Conservation (phyloP, 2,329 filamentous ascomycete genomes). For the Cladosporium phlei region DNA sequence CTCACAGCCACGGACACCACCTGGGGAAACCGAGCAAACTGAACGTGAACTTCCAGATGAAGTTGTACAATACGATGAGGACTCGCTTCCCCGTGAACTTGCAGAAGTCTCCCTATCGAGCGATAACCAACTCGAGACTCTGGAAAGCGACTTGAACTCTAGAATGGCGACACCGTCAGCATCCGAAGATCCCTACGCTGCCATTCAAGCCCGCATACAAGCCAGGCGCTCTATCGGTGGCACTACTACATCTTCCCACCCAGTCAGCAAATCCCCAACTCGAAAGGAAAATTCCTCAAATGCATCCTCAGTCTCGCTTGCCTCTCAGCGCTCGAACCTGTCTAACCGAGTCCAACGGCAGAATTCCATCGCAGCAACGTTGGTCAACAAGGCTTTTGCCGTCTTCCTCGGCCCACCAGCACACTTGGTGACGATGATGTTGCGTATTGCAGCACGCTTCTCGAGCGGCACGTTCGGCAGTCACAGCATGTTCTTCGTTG, state of each 20-base stretch:
- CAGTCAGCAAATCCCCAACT: conserved; percentile 34
- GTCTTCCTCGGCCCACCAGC: conserved; percentile 76
- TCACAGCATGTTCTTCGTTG: conserved; percentile 21
- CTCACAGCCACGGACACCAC: too few species aligned
- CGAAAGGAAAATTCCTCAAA: conserved; percentile 35
- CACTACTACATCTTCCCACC: conserved; percentile 27
- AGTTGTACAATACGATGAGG: neutral
- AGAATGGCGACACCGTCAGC: neutral
- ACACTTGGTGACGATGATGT: conserved; percentile 71
- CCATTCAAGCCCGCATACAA: conserved; percentile 32
- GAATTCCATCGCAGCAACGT: conserved; percentile 35
- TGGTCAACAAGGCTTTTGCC: conserved; percentile 72
- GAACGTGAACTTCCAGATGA: neutral
- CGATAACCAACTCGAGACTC: neutral
- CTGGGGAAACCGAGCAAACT: neutral
- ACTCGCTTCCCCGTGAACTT: neutral
- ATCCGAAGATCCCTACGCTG: conserved; percentile 27
- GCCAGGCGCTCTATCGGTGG: conserved; percentile 31
- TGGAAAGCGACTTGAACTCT: neutral
- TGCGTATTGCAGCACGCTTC: conserved; percentile 75
- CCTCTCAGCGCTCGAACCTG: conserved; percentile 15
- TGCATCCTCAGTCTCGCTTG: conserved; percentile 18
- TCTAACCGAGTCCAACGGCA: conserved; percentile 16
- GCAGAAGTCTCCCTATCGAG: neutral
- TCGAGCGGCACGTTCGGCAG: conserved; percentile 42